Base-by-base conservation (phyloP, 331 rosid species). In the Quercus tomentella region DNA sequence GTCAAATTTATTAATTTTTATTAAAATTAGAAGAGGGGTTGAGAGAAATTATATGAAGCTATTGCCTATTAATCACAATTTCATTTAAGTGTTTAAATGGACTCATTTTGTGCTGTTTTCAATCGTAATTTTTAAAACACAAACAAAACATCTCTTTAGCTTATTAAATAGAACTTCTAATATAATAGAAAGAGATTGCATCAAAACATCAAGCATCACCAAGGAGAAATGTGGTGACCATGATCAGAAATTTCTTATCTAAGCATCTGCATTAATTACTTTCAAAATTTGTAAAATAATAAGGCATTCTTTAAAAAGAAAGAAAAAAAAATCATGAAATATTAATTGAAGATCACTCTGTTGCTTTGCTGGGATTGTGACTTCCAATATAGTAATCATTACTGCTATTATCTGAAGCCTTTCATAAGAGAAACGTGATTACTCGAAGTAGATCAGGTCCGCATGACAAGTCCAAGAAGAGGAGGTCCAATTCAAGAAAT, bases 381-480 rank as follows among this genome's bases (percentile, higher is more conserved):
- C 45, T 76, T 28, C 28, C 51, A 70, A 58, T 37, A n/a, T 4
- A 52, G 33, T 72, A 30, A 77, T 68, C 23, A n/a, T 67, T 14
- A 14, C 11, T 74, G 3, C 56, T 23, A 54, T 54, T 30, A 65
- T 52, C 58, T 30, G 33, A 16, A 20, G 54, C 17, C n/a, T 67
- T 8, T 41, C 45, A 41, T 41, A 8, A 41, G 65, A 12, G 73
- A 79, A 79, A 68, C 72, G 20, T 41, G 63, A 8, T 54, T 73
- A 51, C 65, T 69, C 77, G 66, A 72, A 77, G 45, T 60, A 81
- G 55, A 30, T 12, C 74, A 30, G 74, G 52, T 28, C 74, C 68
- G 60, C 23, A 8, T 52, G 31, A 71, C 68, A 17, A 16, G 70
- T 9, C 68, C 70, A 28, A 16, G 10, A 65, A 17, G 18, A 35